phyloP scores from a whole-genome alignment of 2,329 filamentous ascomycete genomes.

The Fusarium udum region DNA sequence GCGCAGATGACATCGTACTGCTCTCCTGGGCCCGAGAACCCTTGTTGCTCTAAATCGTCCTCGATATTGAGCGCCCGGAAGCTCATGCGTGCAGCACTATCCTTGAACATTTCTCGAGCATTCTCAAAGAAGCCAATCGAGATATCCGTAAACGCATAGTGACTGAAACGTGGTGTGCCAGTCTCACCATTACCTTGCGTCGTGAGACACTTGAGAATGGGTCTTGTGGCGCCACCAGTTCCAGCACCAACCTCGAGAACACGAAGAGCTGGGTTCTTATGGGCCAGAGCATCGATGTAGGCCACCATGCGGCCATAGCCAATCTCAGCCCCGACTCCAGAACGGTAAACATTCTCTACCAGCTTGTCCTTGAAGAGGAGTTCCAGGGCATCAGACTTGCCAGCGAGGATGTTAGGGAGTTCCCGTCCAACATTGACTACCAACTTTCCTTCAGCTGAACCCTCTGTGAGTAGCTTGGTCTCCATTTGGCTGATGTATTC shows the following conservation, averaged over 20 bases:
- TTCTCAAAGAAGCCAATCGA: conserved; percentile 4
- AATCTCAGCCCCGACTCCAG: neutral
- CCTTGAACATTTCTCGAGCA: neutral
- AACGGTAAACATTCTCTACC: neutral
- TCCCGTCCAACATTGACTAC: conserved; percentile 4
- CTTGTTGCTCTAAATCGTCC: neutral
- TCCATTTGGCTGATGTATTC: neutral
- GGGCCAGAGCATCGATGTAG: neutral
- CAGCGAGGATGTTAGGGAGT: neutral
- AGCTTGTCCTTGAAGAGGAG: conserved; percentile 7
- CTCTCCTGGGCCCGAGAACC: neutral
- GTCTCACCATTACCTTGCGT: neutral
- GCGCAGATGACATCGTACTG: conserved; percentile 4
- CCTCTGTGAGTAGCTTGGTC: neutral
- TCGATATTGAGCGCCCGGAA: conserved; percentile 7
- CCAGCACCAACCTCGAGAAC: neutral
- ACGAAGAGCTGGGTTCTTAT: neutral
- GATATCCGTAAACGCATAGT: conserved; percentile 4
- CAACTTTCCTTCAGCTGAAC: neutral
- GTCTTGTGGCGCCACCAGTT: neutral
- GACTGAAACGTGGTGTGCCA: neutral
- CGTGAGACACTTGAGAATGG: neutral
- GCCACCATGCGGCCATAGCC: neutral
- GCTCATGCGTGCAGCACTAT: neutral
- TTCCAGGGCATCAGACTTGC: neutral